Percentiles rank a stretch among this genome's conserved stretches.
Conservation (phyloP, 345 rosid genomes). For the Eucalyptus erythrocorys region DNA sequence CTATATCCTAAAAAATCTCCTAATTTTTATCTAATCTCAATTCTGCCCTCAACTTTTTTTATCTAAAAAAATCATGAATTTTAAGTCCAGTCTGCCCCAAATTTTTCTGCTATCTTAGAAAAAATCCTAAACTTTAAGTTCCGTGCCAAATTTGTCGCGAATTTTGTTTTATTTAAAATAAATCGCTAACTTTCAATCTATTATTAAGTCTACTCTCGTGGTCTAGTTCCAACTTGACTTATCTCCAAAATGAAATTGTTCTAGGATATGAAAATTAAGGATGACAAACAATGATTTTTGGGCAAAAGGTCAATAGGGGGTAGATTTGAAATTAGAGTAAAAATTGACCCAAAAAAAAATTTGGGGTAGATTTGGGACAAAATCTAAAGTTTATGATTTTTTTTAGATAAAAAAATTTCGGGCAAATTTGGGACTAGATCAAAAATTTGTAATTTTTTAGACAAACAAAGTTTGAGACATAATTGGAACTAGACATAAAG, state of each 20-base stretch:
- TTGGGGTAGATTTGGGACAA: rapidly evolving
- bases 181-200: neutral
- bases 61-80: no score
- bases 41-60: neutral
- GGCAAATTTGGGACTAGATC: neutral
- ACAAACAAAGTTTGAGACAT: rapidly evolving
- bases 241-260: no score
- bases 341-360: neutral
- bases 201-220: rapidly evolving
- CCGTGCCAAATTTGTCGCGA: rapidly evolving
- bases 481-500: no score
- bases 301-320: no score
- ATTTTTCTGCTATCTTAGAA: no score
- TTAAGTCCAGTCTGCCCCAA: neutral
- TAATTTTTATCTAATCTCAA: neutral
- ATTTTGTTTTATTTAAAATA: no score
- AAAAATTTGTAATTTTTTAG: neutral
- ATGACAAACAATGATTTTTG: no score
- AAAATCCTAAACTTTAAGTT: neutral
- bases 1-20: neutral
- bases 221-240: no score
- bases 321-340: neutral
- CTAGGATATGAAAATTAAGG: no score
- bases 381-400: no score
- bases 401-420: rapidly evolving